Base-by-base conservation (phyloP, 129 eudicot species). In the Erigeron canadensis region DNA sequence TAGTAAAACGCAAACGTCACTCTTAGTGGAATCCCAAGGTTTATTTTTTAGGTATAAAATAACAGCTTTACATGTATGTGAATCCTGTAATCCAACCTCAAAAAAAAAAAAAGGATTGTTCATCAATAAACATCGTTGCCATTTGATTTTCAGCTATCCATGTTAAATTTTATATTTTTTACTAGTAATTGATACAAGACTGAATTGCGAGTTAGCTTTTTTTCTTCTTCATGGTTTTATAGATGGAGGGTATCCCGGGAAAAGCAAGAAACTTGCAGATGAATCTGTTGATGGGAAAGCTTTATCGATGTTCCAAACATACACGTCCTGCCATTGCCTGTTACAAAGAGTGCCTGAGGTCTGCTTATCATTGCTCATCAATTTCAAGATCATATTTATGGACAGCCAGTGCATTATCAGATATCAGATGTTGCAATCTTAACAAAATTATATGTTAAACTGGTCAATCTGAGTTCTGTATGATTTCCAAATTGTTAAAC, bases 291-390 rank as follows among this genome's bases (percentile, higher is more conserved):
- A 79, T 89, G 85, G 98, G 96, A 73, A 93, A 93, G 79, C 95
- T 93, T 51, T 89, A 93, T 72, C 81, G 91, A 55, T 80, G 66
- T 83, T 81, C 91, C 61, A 87, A 88, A 72, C 96, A 89, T 76
- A 89, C 56, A 22, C 96, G 98, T 65, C 79, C 96, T 10, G 95
- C 98, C 28, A 74, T 83, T 83, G 73, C 88, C 41, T 89, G 96
- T 79, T 93, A 81, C 73, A 93, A 87, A 77, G 98, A 93, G 80
- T 93, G 96, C 69, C 81, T 93, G 67, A 93, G 96, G 98, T 92
- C 65, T 74, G 80, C 45, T 23, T 19, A 13, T 58, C 43, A 67
- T 12, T 28, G 17, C 22, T 44, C 19, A 22, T 60, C n/a, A 19
- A 15, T 47, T 46, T 60, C 60, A 38, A 58, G 46, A 28, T 60